A percentile compares a stretch with the other conserved stretches of the same genome.
phyloP scores from a whole-genome alignment of 805 yeast genomes.

The Tetrapisispora iriomotensis region DNA sequence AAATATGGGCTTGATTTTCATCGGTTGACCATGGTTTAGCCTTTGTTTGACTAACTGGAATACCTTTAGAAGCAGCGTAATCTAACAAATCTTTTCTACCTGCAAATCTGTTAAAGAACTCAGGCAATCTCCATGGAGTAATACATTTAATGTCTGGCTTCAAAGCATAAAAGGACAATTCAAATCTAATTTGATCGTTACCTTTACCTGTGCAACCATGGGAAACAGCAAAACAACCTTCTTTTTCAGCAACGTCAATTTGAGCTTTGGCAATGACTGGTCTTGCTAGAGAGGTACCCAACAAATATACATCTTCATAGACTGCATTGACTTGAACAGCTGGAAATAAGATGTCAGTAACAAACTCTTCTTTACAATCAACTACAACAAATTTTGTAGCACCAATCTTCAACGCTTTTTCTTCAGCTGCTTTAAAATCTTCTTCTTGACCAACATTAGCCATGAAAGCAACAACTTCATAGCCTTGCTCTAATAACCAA shows the following conservation, averaged over 20 bases:
- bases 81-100: conserved; percentile 95
- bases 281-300: conserved; percentile 97
- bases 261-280: conserved; percentile 99
- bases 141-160: conserved; percentile 94
- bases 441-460: conserved; percentile 99
- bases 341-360: conserved; percentile 83
- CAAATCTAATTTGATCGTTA: conserved; percentile 98
- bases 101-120: conserved; percentile 86
- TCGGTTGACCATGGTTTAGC: conserved; percentile 99
- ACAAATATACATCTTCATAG: conserved; percentile 91
- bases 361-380: conserved; percentile 92
- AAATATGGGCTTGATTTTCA: conserved; percentile 97
- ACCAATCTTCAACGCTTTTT: conserved; percentile 92
- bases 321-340: conserved; percentile 97
- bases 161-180: conserved; percentile 91
- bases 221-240: conserved; percentile 96
- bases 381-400: conserved; percentile 91
- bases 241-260: conserved; percentile 90
- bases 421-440: conserved; percentile 95
- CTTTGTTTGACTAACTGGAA: conserved; percentile 94
- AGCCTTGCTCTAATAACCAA: conserved; percentile 95
- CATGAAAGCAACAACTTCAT: conserved; percentile 96
- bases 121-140: conserved; percentile 99
- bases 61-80: conserved; percentile 84
- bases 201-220: conserved; percentile 99